Percentiles rank a stretch among this genome's conserved stretches.
Evolutionary conservation across 768 basidiomycete genomes (phyloP).

Genomic region (Podaxis sp.): DNA sequence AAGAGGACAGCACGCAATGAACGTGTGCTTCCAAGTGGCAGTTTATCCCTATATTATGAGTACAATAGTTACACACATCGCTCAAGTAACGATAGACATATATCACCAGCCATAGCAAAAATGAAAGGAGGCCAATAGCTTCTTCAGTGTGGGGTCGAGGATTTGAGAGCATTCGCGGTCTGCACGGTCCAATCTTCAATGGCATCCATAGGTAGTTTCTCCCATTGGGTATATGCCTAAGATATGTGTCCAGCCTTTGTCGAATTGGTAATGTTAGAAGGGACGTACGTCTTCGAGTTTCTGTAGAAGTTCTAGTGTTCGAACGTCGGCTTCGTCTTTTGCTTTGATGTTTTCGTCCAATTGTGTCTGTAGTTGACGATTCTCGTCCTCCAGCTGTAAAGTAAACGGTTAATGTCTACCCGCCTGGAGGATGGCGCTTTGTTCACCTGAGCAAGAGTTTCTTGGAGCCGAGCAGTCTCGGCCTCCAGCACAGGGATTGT

Average conservation of each 20-base stretch:
- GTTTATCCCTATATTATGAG: background rate
- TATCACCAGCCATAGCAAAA: background rate
- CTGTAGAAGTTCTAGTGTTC: conserved; percentile 47
- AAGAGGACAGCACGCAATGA: too few relatives aligned
- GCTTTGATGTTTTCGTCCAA: conserved; percentile 48
- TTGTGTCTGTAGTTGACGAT: conserved; percentile 43
- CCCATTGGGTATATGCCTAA: conserved; percentile 47
- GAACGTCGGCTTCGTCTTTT: conserved; percentile 45
- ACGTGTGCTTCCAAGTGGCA: too few relatives aligned
- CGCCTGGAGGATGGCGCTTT: background rate
- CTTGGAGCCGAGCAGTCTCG: conserved; percentile 39
- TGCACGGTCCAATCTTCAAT: conserved; percentile 59
- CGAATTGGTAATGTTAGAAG: background rate
- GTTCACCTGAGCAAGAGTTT: conserved; percentile 38
- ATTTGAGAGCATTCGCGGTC: conserved; percentile 40
- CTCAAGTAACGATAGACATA: too few relatives aligned
- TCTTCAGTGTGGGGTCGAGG: conserved; percentile 24
- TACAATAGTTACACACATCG: background rate
- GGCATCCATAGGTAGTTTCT: conserved; percentile 58
- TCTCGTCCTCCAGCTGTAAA: conserved; percentile 60
- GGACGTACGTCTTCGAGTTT: conserved; percentile 51
- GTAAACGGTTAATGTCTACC: background rate
- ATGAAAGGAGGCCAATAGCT: background rate
- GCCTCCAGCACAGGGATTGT: conserved; percentile 58
- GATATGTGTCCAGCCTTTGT: background rate